Conservation (phyloP, 169 alveolate genomes). For the Cryptosporidium bovis region DNA sequence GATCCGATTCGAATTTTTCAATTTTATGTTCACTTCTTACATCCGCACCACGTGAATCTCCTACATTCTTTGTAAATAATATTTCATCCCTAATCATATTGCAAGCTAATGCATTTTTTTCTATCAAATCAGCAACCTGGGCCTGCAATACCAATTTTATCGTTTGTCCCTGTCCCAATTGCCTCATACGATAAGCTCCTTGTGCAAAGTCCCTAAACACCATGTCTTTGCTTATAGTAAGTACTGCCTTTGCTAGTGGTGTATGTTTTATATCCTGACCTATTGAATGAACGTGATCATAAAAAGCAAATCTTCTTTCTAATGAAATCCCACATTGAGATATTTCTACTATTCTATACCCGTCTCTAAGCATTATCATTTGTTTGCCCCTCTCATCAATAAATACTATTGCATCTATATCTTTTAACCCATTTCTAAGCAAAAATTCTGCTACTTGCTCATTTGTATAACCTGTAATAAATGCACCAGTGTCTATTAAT, state of each 20-base stretch:
- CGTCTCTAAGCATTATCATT: conserved; percentile 79
- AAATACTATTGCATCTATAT: conserved; percentile 84
- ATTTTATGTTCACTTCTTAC: not conserved
- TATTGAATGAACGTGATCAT: conserved; percentile 92
- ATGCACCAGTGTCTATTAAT: conserved; percentile 89
- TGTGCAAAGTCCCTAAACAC: conserved; percentile 89
- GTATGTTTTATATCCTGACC: conserved; percentile 93
- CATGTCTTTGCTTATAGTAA: conserved; percentile 90
- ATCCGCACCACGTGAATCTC: not conserved
- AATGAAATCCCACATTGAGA: conserved; percentile 89
- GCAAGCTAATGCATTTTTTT: conserved; percentile 31
- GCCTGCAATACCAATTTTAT: conserved; percentile 83
- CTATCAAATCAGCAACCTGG: conserved; percentile 83
- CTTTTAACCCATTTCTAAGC: conserved; percentile 80
- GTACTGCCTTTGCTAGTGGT: conserved; percentile 86
- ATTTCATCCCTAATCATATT: conserved; percentile 4
- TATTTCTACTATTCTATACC: conserved; percentile 79
- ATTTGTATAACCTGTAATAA: conserved; percentile 85
- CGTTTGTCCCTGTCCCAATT: conserved; percentile 86
- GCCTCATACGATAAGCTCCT: conserved; percentile 92
- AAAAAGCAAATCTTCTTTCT: conserved; percentile 88
- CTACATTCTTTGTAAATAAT: conserved; percentile 13
- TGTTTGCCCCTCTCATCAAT: conserved; percentile 78
- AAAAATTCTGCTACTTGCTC: conserved; percentile 81
- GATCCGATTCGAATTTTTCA: conserved; percentile 23